Percentiles rank a stretch among this genome's conserved stretches.
Evolutionary conservation across 306 rosid species (phyloP).

Genomic region (Ormosia emarginata): DNA sequence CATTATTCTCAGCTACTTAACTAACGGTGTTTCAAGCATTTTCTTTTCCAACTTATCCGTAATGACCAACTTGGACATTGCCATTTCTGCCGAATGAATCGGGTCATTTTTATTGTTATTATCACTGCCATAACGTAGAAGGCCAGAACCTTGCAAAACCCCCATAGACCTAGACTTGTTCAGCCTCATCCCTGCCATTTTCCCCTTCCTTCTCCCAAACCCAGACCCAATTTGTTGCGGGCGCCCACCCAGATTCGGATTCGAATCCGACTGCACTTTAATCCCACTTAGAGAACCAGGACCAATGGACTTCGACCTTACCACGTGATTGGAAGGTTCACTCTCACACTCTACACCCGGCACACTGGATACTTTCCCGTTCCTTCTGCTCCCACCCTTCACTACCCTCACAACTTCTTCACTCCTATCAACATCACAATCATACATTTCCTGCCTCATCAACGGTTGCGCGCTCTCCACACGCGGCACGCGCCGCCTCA

Average conservation of each 20-base stretch:
- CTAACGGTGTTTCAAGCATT: conserved; percentile 49
- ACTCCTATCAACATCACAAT: conserved; percentile 13
- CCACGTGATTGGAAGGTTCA: conserved; percentile 15
- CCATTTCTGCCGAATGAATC: conserved; percentile 10
- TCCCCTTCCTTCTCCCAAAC: conserved; percentile 24
- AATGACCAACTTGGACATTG: conserved; percentile 41
- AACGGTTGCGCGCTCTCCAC: conserved; percentile 25
- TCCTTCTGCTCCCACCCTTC: conserved; percentile 48
- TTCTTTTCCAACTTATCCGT: conserved; percentile 27
- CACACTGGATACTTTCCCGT: conserved; percentile 60
- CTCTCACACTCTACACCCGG: conserved; percentile 30
- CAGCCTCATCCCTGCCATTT: conserved; percentile 29
- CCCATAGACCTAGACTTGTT: conserved; percentile 75
- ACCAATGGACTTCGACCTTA: conserved; percentile 58
- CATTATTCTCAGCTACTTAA: neutral
- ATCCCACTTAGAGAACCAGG: conserved; percentile 21
- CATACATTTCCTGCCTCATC: conserved; percentile 14
- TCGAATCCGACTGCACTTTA: neutral
- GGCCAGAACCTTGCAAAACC: conserved; percentile 19
- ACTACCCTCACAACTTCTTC: conserved; percentile 31
- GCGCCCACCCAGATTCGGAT: neutral
- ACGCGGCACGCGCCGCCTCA: conserved; percentile 49
- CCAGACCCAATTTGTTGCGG: neutral
- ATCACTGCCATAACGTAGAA: neutral
- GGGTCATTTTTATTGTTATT: neutral